These are phyloP conservation scores for Helichrysum umbraculigerum DNA, from an alignment of 129 eudicot genomes.

Conservation along the genomic window DNA sequence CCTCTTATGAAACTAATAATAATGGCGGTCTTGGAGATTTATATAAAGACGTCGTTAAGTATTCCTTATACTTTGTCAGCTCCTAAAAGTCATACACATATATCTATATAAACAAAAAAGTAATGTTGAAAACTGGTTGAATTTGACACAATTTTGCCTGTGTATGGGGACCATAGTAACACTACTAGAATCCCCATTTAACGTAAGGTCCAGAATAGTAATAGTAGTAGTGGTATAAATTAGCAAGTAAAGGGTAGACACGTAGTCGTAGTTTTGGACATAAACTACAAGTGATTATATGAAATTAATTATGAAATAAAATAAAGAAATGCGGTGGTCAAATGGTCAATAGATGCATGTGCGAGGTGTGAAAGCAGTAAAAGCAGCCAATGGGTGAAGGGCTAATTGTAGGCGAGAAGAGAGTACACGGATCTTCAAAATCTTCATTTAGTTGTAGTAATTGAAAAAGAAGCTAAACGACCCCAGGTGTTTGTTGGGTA, in stretches of 20 bases:
- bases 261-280: conserved; percentile 1
- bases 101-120: background rate
- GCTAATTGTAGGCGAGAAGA: conserved; percentile 38
- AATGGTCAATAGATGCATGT: background rate
- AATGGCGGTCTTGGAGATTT: conserved; percentile 20
- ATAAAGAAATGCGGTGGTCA: conserved; percentile 9
- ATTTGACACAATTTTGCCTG: background rate
- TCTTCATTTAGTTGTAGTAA: background rate
- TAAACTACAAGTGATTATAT: background rate
- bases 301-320: background rate
- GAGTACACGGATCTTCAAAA: conserved; percentile 10
- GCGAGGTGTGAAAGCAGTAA: conserved; percentile 29
- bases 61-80: background rate
- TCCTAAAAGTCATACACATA: conserved; percentile 16
- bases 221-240: background rate
- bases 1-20: background rate
- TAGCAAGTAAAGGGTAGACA: conserved; percentile 3
- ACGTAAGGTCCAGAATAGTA: background rate
- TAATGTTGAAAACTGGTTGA: conserved; percentile 18
- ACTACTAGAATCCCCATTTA: background rate
- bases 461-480: conserved; percentile 19
- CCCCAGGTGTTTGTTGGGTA: conserved; percentile 20
- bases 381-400: conserved; percentile 29
- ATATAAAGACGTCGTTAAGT: background rate
- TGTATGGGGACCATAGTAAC: background rate